These are phyloP conservation scores for Colletotrichum horii DNA, from an alignment of 2,329 filamentous ascomycete genomes.

Conservation along the genomic window DNA sequence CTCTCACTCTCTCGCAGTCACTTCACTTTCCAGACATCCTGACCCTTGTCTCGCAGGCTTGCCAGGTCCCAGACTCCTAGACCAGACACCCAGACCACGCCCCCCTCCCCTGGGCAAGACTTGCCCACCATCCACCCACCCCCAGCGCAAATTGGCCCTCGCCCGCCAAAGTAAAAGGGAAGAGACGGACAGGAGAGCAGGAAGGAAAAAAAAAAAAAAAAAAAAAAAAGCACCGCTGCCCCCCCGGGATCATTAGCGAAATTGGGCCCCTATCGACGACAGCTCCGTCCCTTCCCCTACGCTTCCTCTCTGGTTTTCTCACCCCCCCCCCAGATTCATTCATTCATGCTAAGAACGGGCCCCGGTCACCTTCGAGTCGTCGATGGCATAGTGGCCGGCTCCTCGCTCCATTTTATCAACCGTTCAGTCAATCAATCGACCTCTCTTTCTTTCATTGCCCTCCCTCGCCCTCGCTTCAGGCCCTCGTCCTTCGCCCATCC, in stretches of 20 bases:
- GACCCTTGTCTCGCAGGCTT: constrained; percentile 10
- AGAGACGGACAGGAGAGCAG: not conserved
- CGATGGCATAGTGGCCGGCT: constrained; percentile 21
- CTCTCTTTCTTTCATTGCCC: not conserved
- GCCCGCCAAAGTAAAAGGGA: not conserved
- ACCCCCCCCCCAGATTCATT: constrained; percentile 31
- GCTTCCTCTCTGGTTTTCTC: constrained; percentile 27
- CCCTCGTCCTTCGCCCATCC: constrained; percentile 19
- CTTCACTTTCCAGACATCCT: not conserved
- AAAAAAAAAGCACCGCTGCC: constrained; percentile 27
- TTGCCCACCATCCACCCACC: not conserved
- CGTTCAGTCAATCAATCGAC: constrained; percentile 15
- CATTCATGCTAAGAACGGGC: constrained; percentile 39
- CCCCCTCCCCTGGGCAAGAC: not conserved
- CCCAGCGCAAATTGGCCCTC: constrained; percentile 15
- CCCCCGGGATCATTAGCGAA: constrained; percentile 41
- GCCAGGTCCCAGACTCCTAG: constrained; percentile 6
- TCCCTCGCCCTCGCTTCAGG: not conserved
- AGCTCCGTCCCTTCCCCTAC: constrained; percentile 17
- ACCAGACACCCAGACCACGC: not conserved
- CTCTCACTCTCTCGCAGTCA: not conserved
- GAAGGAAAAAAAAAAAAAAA: too few species aligned
- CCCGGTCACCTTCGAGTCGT: constrained; percentile 18
- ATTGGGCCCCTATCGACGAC: constrained; percentile 39
- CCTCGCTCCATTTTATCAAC: constrained; percentile 19